A percentile compares a stretch with the other conserved stretches of the same genome.
phyloP scores from a whole-genome alignment of 192 early-diverging fungal species.

The Linnemannia schmuckeri region DNA sequence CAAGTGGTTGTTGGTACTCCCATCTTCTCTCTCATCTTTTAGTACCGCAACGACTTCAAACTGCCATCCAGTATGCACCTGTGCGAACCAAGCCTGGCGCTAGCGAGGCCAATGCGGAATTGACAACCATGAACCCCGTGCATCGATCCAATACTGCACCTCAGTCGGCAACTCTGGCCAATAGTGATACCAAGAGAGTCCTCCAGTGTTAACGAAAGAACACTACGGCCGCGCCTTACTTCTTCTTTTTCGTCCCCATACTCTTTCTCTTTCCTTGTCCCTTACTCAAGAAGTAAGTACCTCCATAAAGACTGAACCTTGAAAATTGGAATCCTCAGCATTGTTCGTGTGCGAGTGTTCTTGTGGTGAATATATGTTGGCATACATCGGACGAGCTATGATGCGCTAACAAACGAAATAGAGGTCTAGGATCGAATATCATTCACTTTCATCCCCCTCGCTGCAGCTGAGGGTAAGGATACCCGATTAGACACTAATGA shows the following conservation, averaged over 20 bases:
- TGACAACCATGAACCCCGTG: not conserved
- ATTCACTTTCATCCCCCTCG: not conserved
- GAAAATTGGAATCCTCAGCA: not conserved
- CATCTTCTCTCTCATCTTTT: not conserved
- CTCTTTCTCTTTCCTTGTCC: not conserved
- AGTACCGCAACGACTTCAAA: not conserved
- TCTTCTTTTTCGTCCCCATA: not conserved
- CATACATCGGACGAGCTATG: not conserved
- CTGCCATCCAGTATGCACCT: not conserved
- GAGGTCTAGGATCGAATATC: not conserved
- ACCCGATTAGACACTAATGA: not conserved
- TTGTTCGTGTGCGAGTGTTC: not conserved
- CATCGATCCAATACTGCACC: not conserved
- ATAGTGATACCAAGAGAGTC: not conserved
- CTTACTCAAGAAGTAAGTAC: not conserved
- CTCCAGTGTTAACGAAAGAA: not conserved
- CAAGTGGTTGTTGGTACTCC: not conserved
- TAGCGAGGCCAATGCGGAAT: not conserved
- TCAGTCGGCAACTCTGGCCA: not conserved
- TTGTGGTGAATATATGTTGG: not conserved
- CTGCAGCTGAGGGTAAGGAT: not conserved
- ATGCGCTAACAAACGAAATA: not conserved
- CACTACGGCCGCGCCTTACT: not conserved
- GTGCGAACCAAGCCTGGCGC: not conserved
- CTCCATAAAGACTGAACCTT: not conserved